Evolutionary conservation across 805 yeast genomes (phyloP), one percentile per base, ranked within the genome.

Genomic region (Starmerella scarabaei): DNA sequence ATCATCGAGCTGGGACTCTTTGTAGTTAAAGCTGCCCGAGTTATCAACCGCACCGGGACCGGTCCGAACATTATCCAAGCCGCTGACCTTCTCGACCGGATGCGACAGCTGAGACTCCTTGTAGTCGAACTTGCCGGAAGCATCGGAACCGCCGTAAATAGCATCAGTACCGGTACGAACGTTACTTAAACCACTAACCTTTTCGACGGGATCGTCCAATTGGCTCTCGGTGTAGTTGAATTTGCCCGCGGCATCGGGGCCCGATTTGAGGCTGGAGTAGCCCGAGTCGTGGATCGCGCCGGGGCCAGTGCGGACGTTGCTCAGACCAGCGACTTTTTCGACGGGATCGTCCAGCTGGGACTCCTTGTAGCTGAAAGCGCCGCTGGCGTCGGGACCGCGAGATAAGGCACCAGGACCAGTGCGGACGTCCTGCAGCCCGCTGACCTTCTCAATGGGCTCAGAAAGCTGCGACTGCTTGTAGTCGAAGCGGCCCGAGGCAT

Each of bases 21-120:
- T 32, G 27, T 32, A 32, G 17, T 32, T 26, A 20, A 17, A 32
- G 27, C 27, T 23, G 27, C 27, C 12, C 27, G 27, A 12, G 12
- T 23, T 12, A 7, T 8, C 12, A 23, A 12, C 27, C 27, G 27
- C 12, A 23, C 11, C 11, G 11, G 12, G 27, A 23, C 27, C 12
- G 27, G 11, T 23, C 11, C 11, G 27, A 12, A n/a, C n/a, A n/a
- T n/a, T n/a, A n/a, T n/a, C n/a, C n/a, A 37, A 35, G 11, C 40
- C 40, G 16, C 21, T n/a, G 12, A 38, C 41, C 32, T 27, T 19
- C 30, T 38, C 41, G 14, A 15, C 8, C 6, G 24, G 27, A 20
- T 32, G 12, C n/a, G 35, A 21, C 5, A 32, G 27, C 18, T 32
- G 23, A 8, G 15, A 8, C 12, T n/a, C 24, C 15, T 8, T 32